Base-by-base conservation (phyloP, 225 moss, liverwort and hornwort genomes). In the Sphagnum tenellum region DNA sequence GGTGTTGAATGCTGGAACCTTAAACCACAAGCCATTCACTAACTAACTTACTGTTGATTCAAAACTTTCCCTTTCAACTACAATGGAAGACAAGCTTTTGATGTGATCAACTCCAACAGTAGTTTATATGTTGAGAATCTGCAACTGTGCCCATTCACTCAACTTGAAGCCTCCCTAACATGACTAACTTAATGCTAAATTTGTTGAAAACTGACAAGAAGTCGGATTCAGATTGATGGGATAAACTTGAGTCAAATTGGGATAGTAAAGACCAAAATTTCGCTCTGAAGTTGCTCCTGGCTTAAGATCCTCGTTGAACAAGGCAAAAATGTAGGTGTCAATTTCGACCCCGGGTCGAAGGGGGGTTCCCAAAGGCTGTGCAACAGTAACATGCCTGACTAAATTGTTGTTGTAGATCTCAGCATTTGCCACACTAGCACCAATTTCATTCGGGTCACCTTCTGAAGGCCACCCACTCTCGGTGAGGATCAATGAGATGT, bases 391-490 rank as follows among this genome's bases (percentile, higher is more conserved):
- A 48, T 81, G 84, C 55, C 81, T 85, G 13, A 82, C 65, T 53
- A 94, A 44, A 44, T 90, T 79, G 47, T 67, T 73, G 48, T 85
- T 87, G 5, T 78, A 91, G 3, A 47, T 72, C 48, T 73, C 73
- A 0, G 85, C 89, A 59, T 85, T 81, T 1, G 70, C 70, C 0
- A 85, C 57, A 13, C 75, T 75, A 0, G 87, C 80, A 3, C 82
- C 75, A 4, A 64, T 45, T 55, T 79, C 71, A 1, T 57, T 52
- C 0, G 14, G 8, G 5, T 68, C 80, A 5, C 94, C 94, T 0
- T 54, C 8, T 5, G 83, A 85, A 0, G 94, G 94, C 94, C 94
- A 94, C 4, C 91, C 94, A 0, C 89, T 89, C 75, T 94, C 94
- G 2, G 91, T 86, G 4, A 94, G 79, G 45, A 87, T 70, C 3